Evolutionary conservation across 352 stramenopile genomes (phyloP).

Genomic region (Saprolegnia diclina): DNA sequence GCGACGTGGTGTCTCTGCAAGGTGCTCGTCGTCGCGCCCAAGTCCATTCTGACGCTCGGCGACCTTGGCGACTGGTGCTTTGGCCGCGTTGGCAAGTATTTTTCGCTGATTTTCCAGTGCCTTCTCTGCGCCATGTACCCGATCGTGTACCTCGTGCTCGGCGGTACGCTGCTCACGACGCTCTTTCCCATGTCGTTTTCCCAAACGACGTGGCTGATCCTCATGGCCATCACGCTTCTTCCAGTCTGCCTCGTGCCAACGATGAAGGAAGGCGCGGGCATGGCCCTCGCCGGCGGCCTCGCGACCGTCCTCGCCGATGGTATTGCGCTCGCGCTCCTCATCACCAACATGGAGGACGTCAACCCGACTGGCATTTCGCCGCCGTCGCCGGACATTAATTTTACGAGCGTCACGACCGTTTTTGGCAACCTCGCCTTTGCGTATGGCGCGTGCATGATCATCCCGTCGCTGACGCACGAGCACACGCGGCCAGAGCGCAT

Average conservation of each 20-base stretch:
- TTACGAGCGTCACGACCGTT: slow-evolving; percentile 14
- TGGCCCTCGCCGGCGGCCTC: slow-evolving; percentile 27
- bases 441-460: slow-evolving; percentile 29
- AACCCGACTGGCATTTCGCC: neutral
- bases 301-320: slow-evolving; percentile 27
- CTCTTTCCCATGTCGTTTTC: slow-evolving; percentile 26
- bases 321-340: slow-evolving; percentile 24
- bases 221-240: slow-evolving; percentile 28
- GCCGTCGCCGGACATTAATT: slow-evolving; percentile 12
- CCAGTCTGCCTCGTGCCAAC: slow-evolving; percentile 29
- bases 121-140: slow-evolving; percentile 23
- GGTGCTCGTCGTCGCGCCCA: slow-evolving; percentile 27
- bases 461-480: slow-evolving; percentile 27
- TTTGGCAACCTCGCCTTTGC: slow-evolving; percentile 29
- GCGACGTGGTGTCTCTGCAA: slow-evolving; percentile 15
- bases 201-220: slow-evolving; percentile 25
- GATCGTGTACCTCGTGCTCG: slow-evolving; percentile 28
- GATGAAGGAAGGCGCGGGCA: slow-evolving; percentile 29
- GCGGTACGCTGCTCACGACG: slow-evolving; percentile 12
- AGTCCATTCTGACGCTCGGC: slow-evolving; percentile 23
- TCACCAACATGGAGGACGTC: slow-evolving; percentile 17
- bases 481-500: slow-evolving; percentile 28
- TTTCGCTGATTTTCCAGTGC: slow-evolving; percentile 23
- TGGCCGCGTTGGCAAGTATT: slow-evolving; percentile 13
- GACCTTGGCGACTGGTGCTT: slow-evolving; percentile 29